Evolutionary conservation across 108 stramenopile species (phyloP).

Genomic region (Nitzschia palea): DNA sequence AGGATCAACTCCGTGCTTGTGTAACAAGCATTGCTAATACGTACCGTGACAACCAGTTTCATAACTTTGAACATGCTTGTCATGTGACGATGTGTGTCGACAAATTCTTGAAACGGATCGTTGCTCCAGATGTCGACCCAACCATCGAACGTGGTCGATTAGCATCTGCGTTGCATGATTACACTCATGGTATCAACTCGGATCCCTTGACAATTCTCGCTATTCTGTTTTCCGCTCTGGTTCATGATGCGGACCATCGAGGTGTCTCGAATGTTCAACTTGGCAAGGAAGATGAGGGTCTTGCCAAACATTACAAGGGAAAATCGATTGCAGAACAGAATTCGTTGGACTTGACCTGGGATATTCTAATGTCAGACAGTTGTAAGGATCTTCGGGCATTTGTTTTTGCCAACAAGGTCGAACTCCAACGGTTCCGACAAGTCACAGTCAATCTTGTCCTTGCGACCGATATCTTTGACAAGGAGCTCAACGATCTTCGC

Average conservation of each 20-base stretch:
- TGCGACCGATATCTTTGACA: conserved; percentile 30
- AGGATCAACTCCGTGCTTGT: conserved; percentile 10
- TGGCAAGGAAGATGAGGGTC: conserved; percentile 34
- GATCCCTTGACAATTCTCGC: conserved; percentile 64
- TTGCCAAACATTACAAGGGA: conserved; percentile 36
- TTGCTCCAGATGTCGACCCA: conserved; percentile 18
- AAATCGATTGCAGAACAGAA: conserved; percentile 58
- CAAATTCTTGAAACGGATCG: conserved; percentile 40
- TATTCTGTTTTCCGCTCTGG: conserved; percentile 48
- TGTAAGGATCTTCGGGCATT: conserved; percentile 26
- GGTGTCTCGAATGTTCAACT: conserved; percentile 58
- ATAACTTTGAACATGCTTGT: conserved; percentile 33
- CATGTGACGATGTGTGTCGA: conserved; percentile 48
- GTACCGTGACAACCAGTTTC: conserved; percentile 28
- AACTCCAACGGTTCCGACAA: conserved; percentile 19
- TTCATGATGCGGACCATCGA: conserved; percentile 65
- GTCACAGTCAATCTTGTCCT: conserved; percentile 14
- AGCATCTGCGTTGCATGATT: conserved; percentile 19
- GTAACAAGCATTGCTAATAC: conserved; percentile 20
- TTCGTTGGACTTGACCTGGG: conserved; percentile 48
- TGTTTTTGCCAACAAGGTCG: conserved; percentile 9
- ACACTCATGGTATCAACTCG: conserved; percentile 45
- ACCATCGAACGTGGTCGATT: not conserved
- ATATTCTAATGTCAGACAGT: conserved; percentile 34
- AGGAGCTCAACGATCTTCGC: conserved; percentile 19